Base-by-base conservation (phyloP, 768 basidiomycete species). In the Suillus alpinus region DNA sequence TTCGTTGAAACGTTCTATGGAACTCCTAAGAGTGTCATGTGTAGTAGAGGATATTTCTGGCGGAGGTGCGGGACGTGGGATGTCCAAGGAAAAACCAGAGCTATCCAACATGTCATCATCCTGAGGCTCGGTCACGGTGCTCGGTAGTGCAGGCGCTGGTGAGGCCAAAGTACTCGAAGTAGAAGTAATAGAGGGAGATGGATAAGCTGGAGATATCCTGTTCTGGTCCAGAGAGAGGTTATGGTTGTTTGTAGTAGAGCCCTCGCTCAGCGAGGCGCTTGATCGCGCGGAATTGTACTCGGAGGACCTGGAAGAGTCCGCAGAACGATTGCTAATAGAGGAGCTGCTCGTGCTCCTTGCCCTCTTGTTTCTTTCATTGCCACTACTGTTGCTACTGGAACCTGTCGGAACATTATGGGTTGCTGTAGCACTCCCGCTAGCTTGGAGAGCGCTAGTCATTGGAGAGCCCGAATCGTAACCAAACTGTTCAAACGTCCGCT, bases 281-380 rank as follows among this genome's bases (percentile, higher is more conserved):
- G 75, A 72, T 50, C 69, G 71, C 31, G 74, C 70, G 55, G 77
- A 73, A 61, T 61, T 67, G 63, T 70, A 71, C 16, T 74, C 68
- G 14, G 78, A 79, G 6, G 78, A 77, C 4, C 72, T 68, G 9
- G 78, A 75, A 55, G 75, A 73, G 36, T 68, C 70, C 14, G 67
- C 68, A 26, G 70, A 68, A 61, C 58, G 62, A 44, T 74, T 74
- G 58, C 76, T 76, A n/a, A 71, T 73, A 49, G 79, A 74, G 16
- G 77, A 78, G 37, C 78, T 81, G 62, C 79, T 81, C 37, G 79
- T 81, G 62, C 85, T 86, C 50, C 85, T 74, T 4, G 86, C 82
- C 36, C 86, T 73, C 71, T 86, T 86, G 62, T 80, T 85, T 60
- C 83, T 80, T 58, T 83, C 77, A 64, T 81, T 80, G 51, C 78